These are phyloP conservation scores for Solanum pennellii DNA, from an alignment of 257 asterid species.

Conservation along the genomic window DNA sequence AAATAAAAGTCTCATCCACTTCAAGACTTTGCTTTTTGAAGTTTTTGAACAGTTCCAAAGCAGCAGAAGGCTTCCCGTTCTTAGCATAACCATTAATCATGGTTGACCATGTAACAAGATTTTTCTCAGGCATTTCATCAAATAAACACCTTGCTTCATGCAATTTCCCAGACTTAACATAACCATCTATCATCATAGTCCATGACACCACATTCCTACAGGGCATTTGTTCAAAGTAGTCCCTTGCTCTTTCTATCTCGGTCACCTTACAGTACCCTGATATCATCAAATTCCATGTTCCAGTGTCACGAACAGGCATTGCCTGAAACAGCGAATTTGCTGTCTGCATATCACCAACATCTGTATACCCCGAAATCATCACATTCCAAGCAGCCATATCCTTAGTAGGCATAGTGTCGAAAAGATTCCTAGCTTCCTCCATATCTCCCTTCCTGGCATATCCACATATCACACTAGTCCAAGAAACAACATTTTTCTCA, in stretches of 20 bases:
- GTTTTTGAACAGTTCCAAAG: neutral
- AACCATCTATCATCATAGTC: conserved; percentile 13
- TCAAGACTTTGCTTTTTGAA: neutral
- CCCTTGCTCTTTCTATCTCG: neutral
- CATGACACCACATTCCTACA: conserved; percentile 4
- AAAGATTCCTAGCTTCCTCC: conserved; percentile 1
- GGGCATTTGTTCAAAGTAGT: conserved; percentile 4
- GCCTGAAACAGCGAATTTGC: neutral
- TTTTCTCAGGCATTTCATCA: conserved; percentile 2
- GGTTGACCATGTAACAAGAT: neutral
- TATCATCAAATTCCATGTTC: neutral
- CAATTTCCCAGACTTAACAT: neutral
- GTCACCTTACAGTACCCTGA: conserved; percentile 2
- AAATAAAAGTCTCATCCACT: neutral
- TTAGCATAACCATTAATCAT: neutral
- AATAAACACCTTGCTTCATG: neutral
- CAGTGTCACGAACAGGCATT: neutral
- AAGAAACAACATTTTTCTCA: conserved; percentile 3
- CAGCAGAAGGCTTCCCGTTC: neutral
- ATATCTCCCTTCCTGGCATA: neutral
- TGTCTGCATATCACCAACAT: neutral
- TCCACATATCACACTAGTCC: conserved; percentile 4
- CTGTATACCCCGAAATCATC: neutral
- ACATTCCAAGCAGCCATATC: conserved; percentile 3
- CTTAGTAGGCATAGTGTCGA: neutral